Percentiles rank a stretch among this genome's conserved stretches.
phyloP scores from a whole-genome alignment of 768 basidiomycete genomes.

The Hortiboletus flavorubellus region DNA sequence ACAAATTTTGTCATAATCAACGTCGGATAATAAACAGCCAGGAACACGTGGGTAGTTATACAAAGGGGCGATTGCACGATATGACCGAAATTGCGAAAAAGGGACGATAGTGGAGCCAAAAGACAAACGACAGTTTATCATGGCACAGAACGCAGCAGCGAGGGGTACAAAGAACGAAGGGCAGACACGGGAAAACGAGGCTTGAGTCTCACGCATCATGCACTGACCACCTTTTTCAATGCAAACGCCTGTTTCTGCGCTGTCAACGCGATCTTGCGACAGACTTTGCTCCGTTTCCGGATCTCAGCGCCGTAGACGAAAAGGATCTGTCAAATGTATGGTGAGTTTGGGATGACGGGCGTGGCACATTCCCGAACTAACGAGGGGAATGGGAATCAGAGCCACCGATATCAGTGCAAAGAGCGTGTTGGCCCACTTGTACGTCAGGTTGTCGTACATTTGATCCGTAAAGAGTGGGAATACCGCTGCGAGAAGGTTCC shows the following conservation, averaged over 20 bases:
- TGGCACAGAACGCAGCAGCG: too few species aligned
- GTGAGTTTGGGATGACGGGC: background rate
- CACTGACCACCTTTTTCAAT: background rate
- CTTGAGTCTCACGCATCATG: background rate
- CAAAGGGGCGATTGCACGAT: too few species aligned
- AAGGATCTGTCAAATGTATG: slow-evolving; percentile 20
- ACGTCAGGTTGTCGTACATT: slow-evolving; percentile 55
- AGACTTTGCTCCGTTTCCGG: slow-evolving; percentile 30
- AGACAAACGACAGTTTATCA: too few species aligned
- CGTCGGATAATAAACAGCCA: background rate
- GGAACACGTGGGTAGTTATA: too few species aligned
- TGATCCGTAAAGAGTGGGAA: slow-evolving; percentile 63
- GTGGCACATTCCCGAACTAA: slow-evolving; percentile 25
- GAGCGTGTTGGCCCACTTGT: slow-evolving; percentile 59
- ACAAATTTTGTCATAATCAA: background rate
- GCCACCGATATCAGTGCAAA: slow-evolving; percentile 50
- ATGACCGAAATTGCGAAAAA: too few species aligned
- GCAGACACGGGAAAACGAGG: background rate
- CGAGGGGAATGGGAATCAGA: slow-evolving; percentile 62
- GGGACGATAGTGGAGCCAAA: too few species aligned
- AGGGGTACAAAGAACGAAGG: too few species aligned
- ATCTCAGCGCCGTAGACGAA: slow-evolving; percentile 32
- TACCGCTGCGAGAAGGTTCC: slow-evolving; percentile 46
- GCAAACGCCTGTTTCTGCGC: background rate
- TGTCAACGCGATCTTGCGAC: slow-evolving; percentile 16